A percentile compares a stretch with the other conserved stretches of the same genome.
Conservation (phyloP, 2,329 filamentous ascomycete genomes). For the Alternaria arborescens region DNA sequence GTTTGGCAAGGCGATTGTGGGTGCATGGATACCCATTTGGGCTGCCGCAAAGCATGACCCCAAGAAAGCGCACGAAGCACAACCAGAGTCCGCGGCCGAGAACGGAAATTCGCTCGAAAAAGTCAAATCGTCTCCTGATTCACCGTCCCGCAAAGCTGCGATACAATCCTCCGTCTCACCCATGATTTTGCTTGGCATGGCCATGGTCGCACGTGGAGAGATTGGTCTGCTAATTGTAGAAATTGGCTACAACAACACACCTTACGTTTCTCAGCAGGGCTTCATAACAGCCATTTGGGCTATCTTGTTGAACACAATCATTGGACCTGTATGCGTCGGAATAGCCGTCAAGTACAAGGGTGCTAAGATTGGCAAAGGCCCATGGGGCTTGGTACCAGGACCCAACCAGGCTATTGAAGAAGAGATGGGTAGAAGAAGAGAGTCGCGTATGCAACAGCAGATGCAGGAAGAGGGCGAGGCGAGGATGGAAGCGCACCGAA, state of each 20-base stretch:
- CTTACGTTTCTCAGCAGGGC: slow-evolving; percentile 32
- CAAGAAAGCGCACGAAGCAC: slow-evolving; percentile 15
- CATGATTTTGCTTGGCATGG: slow-evolving; percentile 31
- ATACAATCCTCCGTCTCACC: slow-evolving; percentile 15
- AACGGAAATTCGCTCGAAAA: background rate
- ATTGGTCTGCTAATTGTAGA: slow-evolving; percentile 42
- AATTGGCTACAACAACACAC: slow-evolving; percentile 40
- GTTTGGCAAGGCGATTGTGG: slow-evolving; percentile 22
- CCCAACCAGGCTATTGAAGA: slow-evolving; percentile 13
- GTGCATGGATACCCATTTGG: slow-evolving; percentile 20
- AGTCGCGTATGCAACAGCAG: slow-evolving; percentile 9
- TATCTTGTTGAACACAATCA: slow-evolving; percentile 35
- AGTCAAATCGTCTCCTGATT: slow-evolving; percentile 11
- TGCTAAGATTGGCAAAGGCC: slow-evolving; percentile 26
- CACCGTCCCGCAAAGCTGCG: slow-evolving; percentile 11
- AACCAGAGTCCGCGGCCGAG: background rate
- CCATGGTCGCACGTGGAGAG: slow-evolving; percentile 40
- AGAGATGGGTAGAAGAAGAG: slow-evolving; percentile 1
- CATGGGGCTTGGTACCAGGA: slow-evolving; percentile 19
- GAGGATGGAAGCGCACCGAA: slow-evolving; percentile 9
- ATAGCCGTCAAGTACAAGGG: slow-evolving; percentile 33
- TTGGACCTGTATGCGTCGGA: slow-evolving; percentile 35
- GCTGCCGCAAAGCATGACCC: slow-evolving; percentile 11
- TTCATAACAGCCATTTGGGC: slow-evolving; percentile 40
- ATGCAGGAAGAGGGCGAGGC: slow-evolving; percentile 10